phyloP scores from a whole-genome alignment of 148 eudicot species.

The Nepenthes gracilis region DNA sequence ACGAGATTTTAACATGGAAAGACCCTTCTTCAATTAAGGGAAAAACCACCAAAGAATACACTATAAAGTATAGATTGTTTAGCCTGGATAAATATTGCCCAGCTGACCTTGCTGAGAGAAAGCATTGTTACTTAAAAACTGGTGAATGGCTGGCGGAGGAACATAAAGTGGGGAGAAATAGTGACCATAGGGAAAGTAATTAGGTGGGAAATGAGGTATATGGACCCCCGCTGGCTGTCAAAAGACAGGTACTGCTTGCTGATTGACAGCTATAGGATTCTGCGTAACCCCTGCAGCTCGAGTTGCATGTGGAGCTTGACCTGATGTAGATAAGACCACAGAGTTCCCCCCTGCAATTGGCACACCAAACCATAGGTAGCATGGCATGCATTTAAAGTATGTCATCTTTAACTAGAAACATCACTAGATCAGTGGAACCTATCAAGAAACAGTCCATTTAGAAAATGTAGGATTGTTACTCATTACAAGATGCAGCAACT shows the following conservation, averaged over 20 bases:
- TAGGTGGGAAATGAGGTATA: slow-evolving; percentile 67
- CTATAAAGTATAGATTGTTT: no score
- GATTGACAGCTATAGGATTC: slow-evolving; percentile 46
- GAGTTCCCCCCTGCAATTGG: slow-evolving; percentile 56
- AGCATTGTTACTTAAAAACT: slow-evolving; percentile 51
- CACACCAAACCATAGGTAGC: background rate
- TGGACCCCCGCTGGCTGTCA: slow-evolving; percentile 74
- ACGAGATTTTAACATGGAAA: no score
- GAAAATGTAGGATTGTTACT: no score
- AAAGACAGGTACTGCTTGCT: slow-evolving; percentile 59
- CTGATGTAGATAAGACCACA: slow-evolving; percentile 31
- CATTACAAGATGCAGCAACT: no score
- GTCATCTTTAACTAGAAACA: background rate
- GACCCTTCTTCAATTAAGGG: no score
- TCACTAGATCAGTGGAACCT: background rate
- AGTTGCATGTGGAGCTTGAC: slow-evolving; percentile 42
- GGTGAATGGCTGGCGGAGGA: slow-evolving; percentile 68
- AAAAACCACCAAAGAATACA: no score
- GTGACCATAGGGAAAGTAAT: slow-evolving; percentile 60
- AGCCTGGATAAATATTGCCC: slow-evolving; percentile 49
- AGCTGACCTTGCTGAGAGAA: slow-evolving; percentile 70
- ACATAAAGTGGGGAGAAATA: slow-evolving; percentile 55
- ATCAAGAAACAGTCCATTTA: no score
- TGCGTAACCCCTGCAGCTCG: slow-evolving; percentile 65
- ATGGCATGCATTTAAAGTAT: background rate